phyloP scores from a whole-genome alignment of 768 basidiomycete species.

The Leccinum longicurvipes region DNA sequence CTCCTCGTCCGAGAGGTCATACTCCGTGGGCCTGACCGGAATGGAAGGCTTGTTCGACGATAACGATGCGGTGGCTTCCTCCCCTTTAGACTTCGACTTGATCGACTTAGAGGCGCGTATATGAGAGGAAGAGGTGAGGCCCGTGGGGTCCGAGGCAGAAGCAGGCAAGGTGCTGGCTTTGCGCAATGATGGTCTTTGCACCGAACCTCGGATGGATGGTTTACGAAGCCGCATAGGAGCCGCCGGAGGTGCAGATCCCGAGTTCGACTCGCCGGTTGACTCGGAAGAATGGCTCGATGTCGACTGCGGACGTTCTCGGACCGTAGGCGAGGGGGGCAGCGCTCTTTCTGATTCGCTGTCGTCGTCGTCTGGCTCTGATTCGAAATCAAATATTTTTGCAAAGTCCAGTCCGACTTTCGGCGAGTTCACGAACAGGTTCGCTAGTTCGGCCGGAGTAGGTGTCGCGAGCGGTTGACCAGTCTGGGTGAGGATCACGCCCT shows the following conservation, averaged over 20 bases:
- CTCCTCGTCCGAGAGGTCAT: slow-evolving; percentile 75
- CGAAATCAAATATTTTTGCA: slow-evolving; percentile 73
- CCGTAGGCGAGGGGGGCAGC: slow-evolving; percentile 46
- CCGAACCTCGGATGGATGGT: slow-evolving; percentile 52
- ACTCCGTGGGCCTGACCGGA: slow-evolving; percentile 39
- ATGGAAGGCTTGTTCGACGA: slow-evolving; percentile 17
- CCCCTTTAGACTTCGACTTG: slow-evolving; percentile 10
- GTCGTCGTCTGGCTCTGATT: slow-evolving; percentile 29
- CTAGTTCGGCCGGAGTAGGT: slow-evolving; percentile 63
- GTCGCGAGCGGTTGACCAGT: slow-evolving; percentile 75
- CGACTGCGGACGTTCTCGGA: slow-evolving; percentile 39
- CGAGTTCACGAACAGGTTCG: slow-evolving; percentile 62
- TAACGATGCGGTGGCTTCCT: neutral
- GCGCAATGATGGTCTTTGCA: slow-evolving; percentile 28
- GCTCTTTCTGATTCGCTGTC: slow-evolving; percentile 28
- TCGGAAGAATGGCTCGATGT: slow-evolving; percentile 27
- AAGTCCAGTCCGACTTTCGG: slow-evolving; percentile 75
- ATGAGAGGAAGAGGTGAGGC: slow-evolving; percentile 23
- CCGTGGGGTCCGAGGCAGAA: slow-evolving; percentile 41
- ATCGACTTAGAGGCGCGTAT: slow-evolving; percentile 15
- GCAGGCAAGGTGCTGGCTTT: slow-evolving; percentile 27
- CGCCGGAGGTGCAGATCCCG: slow-evolving; percentile 15
- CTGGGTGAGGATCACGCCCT: slow-evolving; percentile 74
- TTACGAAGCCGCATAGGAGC: slow-evolving; percentile 52
- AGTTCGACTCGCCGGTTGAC: slow-evolving; percentile 24